phyloP scores from a whole-genome alignment of 164 flowering plant species.

The Warburgia ugandensis region DNA sequence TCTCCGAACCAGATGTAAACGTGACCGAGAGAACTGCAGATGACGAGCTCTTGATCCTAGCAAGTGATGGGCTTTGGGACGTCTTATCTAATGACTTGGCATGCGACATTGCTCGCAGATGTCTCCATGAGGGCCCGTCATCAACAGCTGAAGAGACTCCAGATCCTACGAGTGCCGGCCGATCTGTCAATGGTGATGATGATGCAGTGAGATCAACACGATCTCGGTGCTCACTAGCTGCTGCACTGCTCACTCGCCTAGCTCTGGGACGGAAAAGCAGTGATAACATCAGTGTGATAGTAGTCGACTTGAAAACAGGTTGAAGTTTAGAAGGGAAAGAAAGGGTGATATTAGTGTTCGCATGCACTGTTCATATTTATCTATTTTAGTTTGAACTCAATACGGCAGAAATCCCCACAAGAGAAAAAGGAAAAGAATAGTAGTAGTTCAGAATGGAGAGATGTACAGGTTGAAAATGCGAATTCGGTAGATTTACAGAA shows the following conservation, averaged over 20 bases:
- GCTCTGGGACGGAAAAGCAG: constrained; percentile 46
- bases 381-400: too few species aligned
- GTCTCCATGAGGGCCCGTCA: constrained; percentile 26
- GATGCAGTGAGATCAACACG: constrained; percentile 9
- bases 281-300: constrained; percentile 56
- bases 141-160: not conserved
- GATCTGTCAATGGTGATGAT: constrained; percentile 2
- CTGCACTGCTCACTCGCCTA: constrained; percentile 50
- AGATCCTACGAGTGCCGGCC: constrained; percentile 6
- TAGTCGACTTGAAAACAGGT: constrained; percentile 42
- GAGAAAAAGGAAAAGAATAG: too few species aligned
- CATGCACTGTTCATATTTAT: too few species aligned
- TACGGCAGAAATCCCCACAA: too few species aligned
- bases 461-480: too few species aligned
- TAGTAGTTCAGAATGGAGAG: too few species aligned
- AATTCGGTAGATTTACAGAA: too few species aligned
- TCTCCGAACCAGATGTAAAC: constrained; percentile 47
- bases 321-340: too few species aligned
- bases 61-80: constrained; percentile 72
- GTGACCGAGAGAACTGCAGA: constrained; percentile 30
- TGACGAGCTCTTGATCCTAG: constrained; percentile 53
- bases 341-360: too few species aligned
- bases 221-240: constrained; percentile 34
- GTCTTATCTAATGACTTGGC: constrained; percentile 43
- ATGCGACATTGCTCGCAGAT: constrained; percentile 30